A percentile compares a stretch with the other conserved stretches of the same genome.
These are phyloP conservation scores for Colletotrichum sp. DNA, from an alignment of 2,329 filamentous ascomycete genomes.

Conservation along the genomic window DNA sequence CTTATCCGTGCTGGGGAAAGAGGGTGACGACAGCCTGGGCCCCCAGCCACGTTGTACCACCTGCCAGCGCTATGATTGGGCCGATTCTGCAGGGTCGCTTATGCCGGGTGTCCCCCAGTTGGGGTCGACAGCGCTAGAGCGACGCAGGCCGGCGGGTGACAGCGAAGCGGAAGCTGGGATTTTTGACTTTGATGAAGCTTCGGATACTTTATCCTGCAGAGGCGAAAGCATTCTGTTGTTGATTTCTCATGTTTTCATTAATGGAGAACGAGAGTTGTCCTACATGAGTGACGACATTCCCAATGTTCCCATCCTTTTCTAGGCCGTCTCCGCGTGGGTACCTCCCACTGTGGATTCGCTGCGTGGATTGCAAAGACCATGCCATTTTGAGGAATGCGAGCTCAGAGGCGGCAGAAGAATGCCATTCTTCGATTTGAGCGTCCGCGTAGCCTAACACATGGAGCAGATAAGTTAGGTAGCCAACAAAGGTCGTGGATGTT, in stretches of 20 bases:
- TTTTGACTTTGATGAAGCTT: neutral
- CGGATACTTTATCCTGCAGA: neutral
- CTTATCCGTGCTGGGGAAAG: constrained; percentile 21
- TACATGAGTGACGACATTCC: neutral
- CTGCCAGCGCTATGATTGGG: neutral
- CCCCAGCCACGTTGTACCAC: constrained; percentile 9
- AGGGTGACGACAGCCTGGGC: constrained; percentile 18
- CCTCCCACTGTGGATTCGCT: neutral
- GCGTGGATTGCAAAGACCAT: constrained; percentile 7
- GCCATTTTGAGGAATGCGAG: constrained; percentile 8
- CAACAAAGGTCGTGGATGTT: neutral
- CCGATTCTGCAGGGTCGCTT: neutral
- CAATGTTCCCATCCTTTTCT: neutral
- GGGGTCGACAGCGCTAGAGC: neutral
- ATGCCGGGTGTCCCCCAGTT: neutral
- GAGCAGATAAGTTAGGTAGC: neutral
- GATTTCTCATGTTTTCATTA: neutral
- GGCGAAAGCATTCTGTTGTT: neutral
- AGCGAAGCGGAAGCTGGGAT: neutral
- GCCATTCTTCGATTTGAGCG: neutral
- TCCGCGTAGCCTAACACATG: neutral
- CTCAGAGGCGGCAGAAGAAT: neutral
- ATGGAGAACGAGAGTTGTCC: neutral
- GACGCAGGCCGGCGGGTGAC: neutral
- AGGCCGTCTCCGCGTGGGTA: neutral